phyloP scores from a whole-genome alignment of 768 basidiomycete genomes.

The Lactarius tabidus region DNA sequence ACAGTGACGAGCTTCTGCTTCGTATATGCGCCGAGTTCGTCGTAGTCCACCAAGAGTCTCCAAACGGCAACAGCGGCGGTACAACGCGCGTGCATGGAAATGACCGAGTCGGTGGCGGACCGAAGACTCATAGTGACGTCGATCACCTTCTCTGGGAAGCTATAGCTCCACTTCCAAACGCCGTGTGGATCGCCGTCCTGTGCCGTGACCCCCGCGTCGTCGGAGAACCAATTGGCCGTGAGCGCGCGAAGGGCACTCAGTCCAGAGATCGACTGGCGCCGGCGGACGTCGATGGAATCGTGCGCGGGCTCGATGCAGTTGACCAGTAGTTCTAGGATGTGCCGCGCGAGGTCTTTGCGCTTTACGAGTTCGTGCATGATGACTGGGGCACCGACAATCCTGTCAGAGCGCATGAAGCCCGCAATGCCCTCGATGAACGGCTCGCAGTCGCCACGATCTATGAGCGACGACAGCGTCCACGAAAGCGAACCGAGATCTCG shows the following conservation, averaged over 20 bases:
- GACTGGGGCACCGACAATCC: neutral
- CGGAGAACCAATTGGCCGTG: neutral
- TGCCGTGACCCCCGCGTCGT: neutral
- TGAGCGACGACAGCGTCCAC: constrained; percentile 2
- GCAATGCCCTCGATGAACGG: constrained; percentile 13
- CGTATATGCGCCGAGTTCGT: neutral
- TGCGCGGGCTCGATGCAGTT: constrained; percentile 4
- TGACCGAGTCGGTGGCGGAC: neutral
- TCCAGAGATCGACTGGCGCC: neutral
- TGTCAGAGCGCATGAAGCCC: constrained; percentile 4
- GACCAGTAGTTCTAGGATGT: constrained; percentile 1
- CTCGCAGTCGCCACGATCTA: constrained; percentile 5
- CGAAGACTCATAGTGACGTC: neutral
- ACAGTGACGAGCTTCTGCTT: constrained; percentile 5
- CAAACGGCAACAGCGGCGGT: neutral
- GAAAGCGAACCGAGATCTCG: constrained; percentile 8
- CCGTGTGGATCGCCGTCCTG: neutral
- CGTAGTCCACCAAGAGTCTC: constrained; percentile 7
- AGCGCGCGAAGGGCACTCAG: constrained; percentile 5
- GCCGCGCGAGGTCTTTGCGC: neutral
- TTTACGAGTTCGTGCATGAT: constrained; percentile 15
- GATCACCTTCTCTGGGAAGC: neutral
- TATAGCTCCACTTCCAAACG: constrained; percentile 4
- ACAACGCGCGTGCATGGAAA: constrained; percentile 9
- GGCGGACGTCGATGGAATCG: neutral